Evolutionary conservation across 1,284 basidiomycete genomes (phyloP), one percentile per base, ranked within the genome.

Genomic region (Coriolopsis trogii): DNA sequence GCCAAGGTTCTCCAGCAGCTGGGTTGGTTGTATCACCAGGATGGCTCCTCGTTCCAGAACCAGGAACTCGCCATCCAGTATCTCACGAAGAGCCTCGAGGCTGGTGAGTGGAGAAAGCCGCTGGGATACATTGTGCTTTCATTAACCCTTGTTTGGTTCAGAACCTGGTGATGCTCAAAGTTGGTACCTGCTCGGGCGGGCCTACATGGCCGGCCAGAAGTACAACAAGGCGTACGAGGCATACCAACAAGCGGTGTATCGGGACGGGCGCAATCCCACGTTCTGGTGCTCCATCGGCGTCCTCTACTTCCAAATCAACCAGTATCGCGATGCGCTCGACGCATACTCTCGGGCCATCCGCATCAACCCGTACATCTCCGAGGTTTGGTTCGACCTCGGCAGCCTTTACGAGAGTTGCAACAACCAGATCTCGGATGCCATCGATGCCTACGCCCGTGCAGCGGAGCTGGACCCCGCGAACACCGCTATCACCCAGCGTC

Each of bases 231-330:
- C 97, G 1, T 99, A 99, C 75, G 95, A 99, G 73, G 95, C 96
- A 0, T 99, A 99, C 67, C 96, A 99, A 68, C 96, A 99, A 72
- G 96, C 96, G 4, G 95, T 99, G 21, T 99, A 99, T 72, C 89
- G 95, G 42, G 96, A 99, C 65, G 95, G 96, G 8, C 93, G 95
- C 59, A 99, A 98, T 69, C 97, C 97, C 0, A 98, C 96, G 0
- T 98, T 98, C 74, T 99, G 96, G 97, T 99, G 97, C 70, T 98
- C 95, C 23, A 99, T 99, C 63, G 96, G 97, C 49, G 96, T 99
- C 0, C 82, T 99, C 1, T 99, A 99, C 72, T 99, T 98, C 81
- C 95, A 98, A 70, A 99, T 99, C 77, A 98, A 96, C 73, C 97
- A 99, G 71, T 99, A 93, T 76, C 91, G 95, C 44, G 96, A 99